phyloP scores from a whole-genome alignment of 305 asterid species.

The Salvia sclarea region DNA sequence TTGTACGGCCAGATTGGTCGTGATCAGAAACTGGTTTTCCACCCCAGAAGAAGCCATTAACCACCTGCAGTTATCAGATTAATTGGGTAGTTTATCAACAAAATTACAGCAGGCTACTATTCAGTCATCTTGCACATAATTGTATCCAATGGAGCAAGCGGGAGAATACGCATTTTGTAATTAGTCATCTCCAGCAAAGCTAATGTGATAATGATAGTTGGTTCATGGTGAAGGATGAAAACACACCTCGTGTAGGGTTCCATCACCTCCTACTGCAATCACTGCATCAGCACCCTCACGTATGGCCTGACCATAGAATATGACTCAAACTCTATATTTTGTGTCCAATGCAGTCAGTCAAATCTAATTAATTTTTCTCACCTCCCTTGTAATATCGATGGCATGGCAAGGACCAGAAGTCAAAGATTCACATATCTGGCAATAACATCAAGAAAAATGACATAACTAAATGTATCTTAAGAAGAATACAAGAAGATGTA shows the following conservation, averaged over 20 bases:
- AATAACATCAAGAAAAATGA: constrained; percentile 21
- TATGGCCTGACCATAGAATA: constrained; percentile 63
- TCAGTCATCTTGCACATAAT: constrained; percentile 1
- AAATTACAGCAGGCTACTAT: constrained; percentile 8
- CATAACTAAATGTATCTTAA: not conserved
- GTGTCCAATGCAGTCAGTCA: constrained; percentile 19
- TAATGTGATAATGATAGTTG: constrained; percentile 8
- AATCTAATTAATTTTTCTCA: constrained; percentile 37
- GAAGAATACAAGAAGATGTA: constrained; percentile 8
- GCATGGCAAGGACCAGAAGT: constrained; percentile 91
- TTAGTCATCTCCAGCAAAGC: not conserved
- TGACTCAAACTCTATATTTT: constrained; percentile 29
- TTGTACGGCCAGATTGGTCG: constrained; percentile 46
- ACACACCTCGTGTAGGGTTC: constrained; percentile 90
- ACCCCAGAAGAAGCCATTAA: constrained; percentile 82
- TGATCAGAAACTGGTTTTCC: constrained; percentile 66
- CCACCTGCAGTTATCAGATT: constrained; percentile 55
- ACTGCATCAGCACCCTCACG: constrained; percentile 94
- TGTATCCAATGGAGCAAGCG: not conserved
- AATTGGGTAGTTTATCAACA: not conserved
- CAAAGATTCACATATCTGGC: constrained; percentile 81
- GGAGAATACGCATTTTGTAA: not conserved
- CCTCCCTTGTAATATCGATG: constrained; percentile 85
- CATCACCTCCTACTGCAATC: constrained; percentile 95
- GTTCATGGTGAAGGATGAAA: constrained; percentile 17